phyloP scores from a whole-genome alignment of 179 eudicot genomes.

The Amaranthus tricolor region DNA sequence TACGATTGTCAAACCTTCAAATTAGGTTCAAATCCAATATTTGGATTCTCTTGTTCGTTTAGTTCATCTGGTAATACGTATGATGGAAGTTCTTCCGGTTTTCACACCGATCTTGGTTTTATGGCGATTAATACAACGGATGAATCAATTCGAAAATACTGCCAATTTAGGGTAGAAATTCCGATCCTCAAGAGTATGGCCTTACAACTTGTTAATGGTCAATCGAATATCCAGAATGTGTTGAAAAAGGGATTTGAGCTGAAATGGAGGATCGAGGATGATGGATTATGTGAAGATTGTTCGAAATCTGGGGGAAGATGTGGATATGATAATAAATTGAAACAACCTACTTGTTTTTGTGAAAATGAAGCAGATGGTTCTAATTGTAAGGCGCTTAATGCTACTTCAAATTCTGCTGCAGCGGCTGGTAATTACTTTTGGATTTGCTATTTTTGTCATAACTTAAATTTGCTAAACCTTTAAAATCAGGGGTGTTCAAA shows the following conservation, averaged over 20 bases:
- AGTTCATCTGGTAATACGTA: neutral
- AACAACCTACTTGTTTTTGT: conserved; percentile 20
- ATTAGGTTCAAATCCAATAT: neutral
- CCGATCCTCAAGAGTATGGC: conserved; percentile 4
- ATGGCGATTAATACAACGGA: conserved; percentile 9
- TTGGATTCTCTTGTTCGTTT: conserved; percentile 13
- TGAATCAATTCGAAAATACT: neutral
- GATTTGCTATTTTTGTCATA: no score
- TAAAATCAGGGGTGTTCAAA: no score
- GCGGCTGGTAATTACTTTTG: no score
- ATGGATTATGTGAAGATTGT: conserved; percentile 19
- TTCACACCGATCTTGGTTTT: neutral
- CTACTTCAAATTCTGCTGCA: neutral
- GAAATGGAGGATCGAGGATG: conserved; percentile 18
- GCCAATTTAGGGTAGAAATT: neutral
- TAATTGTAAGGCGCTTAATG: neutral
- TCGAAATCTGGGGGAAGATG: conserved; percentile 22
- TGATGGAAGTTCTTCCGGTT: no score
- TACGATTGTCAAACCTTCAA: conserved; percentile 7
- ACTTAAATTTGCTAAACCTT: no score
- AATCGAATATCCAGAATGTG: neutral
- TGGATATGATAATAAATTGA: conserved; percentile 21
- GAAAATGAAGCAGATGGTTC: neutral
- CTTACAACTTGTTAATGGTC: neutral
- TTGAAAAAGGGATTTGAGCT: conserved; percentile 25